Conservation (phyloP, 2,329 filamentous ascomycete species). For the Colletotrichum sp. region DNA sequence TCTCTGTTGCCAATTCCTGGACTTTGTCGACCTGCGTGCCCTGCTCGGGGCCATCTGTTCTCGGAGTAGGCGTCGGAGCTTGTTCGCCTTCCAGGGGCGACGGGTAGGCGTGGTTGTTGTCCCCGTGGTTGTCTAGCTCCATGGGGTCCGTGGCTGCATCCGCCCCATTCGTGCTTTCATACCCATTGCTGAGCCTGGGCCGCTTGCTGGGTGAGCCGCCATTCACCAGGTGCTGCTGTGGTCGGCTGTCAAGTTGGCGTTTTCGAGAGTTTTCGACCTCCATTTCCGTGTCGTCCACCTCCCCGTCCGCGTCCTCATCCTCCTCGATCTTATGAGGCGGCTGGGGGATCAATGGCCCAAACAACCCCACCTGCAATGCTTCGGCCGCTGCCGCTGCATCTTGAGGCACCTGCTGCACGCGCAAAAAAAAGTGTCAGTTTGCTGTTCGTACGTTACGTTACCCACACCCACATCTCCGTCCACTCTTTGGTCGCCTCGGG, state of each 20-base stretch:
- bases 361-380: conserved; percentile 55
- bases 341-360: conserved; percentile 58
- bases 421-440: conserved; percentile 38
- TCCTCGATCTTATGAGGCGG: conserved; percentile 43
- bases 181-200: conserved; percentile 65
- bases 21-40: conserved; percentile 70
- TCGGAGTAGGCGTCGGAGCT: conserved; percentile 54
- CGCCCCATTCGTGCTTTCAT: conserved; percentile 52
- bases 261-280: conserved; percentile 54
- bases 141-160: conserved; percentile 56
- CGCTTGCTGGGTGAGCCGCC: conserved; percentile 62
- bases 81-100: conserved; percentile 66
- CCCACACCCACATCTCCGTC: conserved; percentile 14
- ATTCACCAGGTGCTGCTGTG: conserved; percentile 50
- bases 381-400: conserved; percentile 51
- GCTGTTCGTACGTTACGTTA: conserved; percentile 18
- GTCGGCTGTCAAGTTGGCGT: conserved; percentile 49
- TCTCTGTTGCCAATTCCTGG: conserved; percentile 61
- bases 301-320: conserved; percentile 38
- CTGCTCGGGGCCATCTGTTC: conserved; percentile 66
- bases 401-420: conserved; percentile 50
- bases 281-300: conserved; percentile 39
- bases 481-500: conserved; percentile 16
- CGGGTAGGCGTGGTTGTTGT: conserved; percentile 66
- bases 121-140: conserved; percentile 59